A percentile compares a stretch with the other conserved stretches of the same genome.
Evolutionary conservation across 2,329 filamentous ascomycete species (phyloP).

Genomic region (Hypoxylon sp.): DNA sequence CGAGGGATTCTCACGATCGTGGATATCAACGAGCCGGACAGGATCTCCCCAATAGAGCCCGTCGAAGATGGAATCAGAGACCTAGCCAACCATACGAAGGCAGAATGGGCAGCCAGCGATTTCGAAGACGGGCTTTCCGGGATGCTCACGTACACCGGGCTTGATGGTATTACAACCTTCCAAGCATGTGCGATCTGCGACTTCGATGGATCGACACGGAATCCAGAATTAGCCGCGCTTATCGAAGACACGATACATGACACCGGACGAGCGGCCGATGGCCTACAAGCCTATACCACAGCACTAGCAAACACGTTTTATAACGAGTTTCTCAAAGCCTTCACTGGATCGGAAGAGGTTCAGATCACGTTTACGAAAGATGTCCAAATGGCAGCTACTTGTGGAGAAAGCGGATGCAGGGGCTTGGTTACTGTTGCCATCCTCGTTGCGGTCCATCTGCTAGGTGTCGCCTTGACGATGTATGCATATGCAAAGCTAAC

Average conservation of each 20-base stretch:
- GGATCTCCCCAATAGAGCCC: background rate
- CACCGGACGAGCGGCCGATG: background rate
- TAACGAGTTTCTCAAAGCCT: background rate
- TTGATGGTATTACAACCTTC: background rate
- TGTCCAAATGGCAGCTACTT: conserved; percentile 9
- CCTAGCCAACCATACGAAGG: background rate
- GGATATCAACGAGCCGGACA: background rate
- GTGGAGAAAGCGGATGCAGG: conserved; percentile 15
- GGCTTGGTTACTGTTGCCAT: conserved; percentile 23
- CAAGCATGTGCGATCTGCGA: conserved; percentile 3
- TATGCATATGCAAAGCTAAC: conserved; percentile 16
- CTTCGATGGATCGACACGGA: background rate
- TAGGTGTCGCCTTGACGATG: conserved; percentile 27
- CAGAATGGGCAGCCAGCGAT: background rate
- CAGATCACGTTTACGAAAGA: conserved; percentile 4
- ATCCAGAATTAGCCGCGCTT: background rate
- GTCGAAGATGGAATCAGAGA: background rate
- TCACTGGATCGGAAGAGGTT: conserved; percentile 1
- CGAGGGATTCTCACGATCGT: conserved; percentile 5
- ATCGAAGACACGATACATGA: background rate
- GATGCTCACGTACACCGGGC: background rate
- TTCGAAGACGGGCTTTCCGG: background rate
- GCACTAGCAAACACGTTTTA: background rate
- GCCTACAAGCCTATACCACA: background rate
- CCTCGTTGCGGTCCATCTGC: conserved; percentile 22